A percentile compares a stretch with the other conserved stretches of the same genome.
Conservation (phyloP, 2,329 filamentous ascomycete genomes). For the Volutella citrinella region DNA sequence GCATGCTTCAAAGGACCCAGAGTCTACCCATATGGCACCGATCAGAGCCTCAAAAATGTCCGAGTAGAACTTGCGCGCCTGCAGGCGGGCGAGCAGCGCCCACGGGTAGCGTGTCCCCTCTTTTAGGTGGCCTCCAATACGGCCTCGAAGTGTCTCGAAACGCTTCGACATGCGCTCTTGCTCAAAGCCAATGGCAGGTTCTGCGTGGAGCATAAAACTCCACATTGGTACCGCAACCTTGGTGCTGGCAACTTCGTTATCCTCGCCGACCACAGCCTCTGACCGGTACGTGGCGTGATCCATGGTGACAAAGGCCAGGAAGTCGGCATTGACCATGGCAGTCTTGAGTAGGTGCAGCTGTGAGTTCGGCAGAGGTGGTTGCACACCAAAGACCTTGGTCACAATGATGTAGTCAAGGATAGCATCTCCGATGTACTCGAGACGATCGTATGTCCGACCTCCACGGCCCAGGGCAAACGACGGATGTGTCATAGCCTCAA, state of each 20-base stretch:
- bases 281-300: slow-evolving; percentile 26
- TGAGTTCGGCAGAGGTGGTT: slow-evolving; percentile 41
- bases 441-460: slow-evolving; percentile 56
- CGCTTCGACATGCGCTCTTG: slow-evolving; percentile 43
- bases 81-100: slow-evolving; percentile 63
- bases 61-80: slow-evolving; percentile 73
- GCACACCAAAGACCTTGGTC: slow-evolving; percentile 50
- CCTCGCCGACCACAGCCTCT: slow-evolving; percentile 15
- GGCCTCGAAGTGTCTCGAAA: slow-evolving; percentile 45
- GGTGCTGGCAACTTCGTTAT: slow-evolving; percentile 15
- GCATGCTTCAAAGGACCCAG: slow-evolving; percentile 59
- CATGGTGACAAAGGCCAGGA: slow-evolving; percentile 75
- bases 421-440: slow-evolving; percentile 87
- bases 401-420: slow-evolving; percentile 78
- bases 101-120: slow-evolving; percentile 66
- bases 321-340: slow-evolving; percentile 74
- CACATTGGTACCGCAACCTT: slow-evolving; percentile 50
- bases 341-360: slow-evolving; percentile 76
- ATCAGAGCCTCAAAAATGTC: slow-evolving; percentile 80
- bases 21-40: slow-evolving; percentile 83
- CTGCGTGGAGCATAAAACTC: slow-evolving; percentile 65
- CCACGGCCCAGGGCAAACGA: slow-evolving; percentile 50
- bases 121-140: slow-evolving; percentile 50
- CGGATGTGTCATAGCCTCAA: slow-evolving; percentile 79
- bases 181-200: slow-evolving; percentile 42